Base-by-base conservation (phyloP, 2,329 filamentous ascomycete species). In the Gaeumannomyces sp. region DNA sequence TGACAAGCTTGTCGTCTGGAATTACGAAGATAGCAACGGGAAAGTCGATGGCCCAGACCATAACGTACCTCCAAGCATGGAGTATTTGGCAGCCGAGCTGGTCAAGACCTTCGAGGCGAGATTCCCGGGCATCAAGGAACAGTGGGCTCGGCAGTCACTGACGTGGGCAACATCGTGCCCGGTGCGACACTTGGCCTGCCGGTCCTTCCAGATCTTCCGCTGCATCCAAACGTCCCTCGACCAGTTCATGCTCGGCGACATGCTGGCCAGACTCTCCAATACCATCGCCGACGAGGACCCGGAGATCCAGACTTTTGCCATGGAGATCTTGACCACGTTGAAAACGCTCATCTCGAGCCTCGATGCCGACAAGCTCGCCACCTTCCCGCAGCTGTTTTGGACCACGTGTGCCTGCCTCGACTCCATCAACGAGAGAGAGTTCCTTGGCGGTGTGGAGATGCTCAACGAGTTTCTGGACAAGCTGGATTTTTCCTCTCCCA, bases 331-430 rank as follows among this genome's bases (percentile, higher is more conserved):
- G 64, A 97, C 93, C 0, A 99, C 96, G 0, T 76, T 99, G 63
- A 93, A 96, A 73, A 93, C 93, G 0, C 89, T 99, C 59, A 96
- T 99, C 65, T 85, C 88, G 69, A 95, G 94, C 64, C 80, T 98
- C 33, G 89, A 93, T 27, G 83, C 90, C 0, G 85, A 90, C 53
- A 90, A 93, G 73, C 82, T 99, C 2, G 77, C 96, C 61, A 87
- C 88, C n/a, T 97, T 97, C 69, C 95, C 95, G 1, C 94, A 98
- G 72, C 81, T 99, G 1, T 98, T 99, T 76, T 99, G 96, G 96
- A 96, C 94, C 0, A 97, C 92, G 0, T 97, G 93, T 71, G 95
- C 95, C 14, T 99, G 95, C 73, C 80, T 99, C 27, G 93, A 98
- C 72, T 98, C 95, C 0, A 96, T 98, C 72, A 96, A 98, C 69